A percentile compares a stretch with the other conserved stretches of the same genome.
These are phyloP conservation scores for Hypoxylon fragiforme DNA, from an alignment of 495 filamentous ascomycete genomes.

Conservation along the genomic window DNA sequence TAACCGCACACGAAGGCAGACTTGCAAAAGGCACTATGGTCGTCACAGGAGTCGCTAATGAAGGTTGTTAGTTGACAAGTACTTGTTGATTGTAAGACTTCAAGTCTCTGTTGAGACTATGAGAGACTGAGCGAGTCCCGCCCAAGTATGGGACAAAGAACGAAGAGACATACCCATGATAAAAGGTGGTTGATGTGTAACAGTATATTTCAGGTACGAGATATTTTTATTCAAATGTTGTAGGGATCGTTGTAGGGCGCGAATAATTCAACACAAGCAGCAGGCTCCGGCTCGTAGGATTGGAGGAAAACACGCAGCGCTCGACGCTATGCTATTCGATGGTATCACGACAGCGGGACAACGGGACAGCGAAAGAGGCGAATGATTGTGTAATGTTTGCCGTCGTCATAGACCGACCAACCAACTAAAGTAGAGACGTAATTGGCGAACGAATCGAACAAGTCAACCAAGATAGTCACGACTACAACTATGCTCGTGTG, in stretches of 20 bases:
- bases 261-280: neutral
- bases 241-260: neutral
- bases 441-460: conserved; percentile 1
- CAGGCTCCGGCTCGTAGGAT: conserved; percentile 6
- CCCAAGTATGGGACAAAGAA: neutral
- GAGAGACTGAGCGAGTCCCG: neutral
- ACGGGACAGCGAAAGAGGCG: neutral
- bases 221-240: neutral
- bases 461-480: conserved; percentile 1
- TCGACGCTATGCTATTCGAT: conserved; percentile 8
- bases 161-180: conserved; percentile 21
- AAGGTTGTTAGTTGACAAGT: conserved; percentile 3
- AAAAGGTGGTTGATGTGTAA: neutral
- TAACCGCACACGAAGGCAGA: conserved; percentile 51
- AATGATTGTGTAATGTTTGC: conserved; percentile 7
- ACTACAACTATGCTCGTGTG: neutral
- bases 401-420: no score
- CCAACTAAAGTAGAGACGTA: conserved; percentile 2
- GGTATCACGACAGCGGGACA: conserved; percentile 12
- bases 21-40: conserved; percentile 51
- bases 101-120: neutral
- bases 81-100: neutral
- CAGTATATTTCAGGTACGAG: neutral
- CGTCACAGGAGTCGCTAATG: conserved; percentile 35
- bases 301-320: neutral